Conservation (phyloP, 768 basidiomycete species). For the Dioszegia hungarica region DNA sequence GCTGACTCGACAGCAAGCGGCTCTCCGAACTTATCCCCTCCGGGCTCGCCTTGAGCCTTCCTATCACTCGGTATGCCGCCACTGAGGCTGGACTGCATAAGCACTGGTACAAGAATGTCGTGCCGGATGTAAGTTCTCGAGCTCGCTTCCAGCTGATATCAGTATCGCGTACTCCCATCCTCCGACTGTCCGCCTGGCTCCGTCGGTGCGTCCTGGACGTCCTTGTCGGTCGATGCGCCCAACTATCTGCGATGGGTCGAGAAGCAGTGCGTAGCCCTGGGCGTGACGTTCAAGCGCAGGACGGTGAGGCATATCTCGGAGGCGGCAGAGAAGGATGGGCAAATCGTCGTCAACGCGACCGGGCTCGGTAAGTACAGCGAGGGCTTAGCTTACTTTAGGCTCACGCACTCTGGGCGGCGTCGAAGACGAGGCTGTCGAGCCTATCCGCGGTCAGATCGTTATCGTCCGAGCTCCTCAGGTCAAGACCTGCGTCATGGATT, state of each 20-base stretch:
- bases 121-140: not conserved
- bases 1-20: not conserved
- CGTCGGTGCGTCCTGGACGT: not conserved
- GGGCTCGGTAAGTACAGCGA: slow-evolving; percentile 53
- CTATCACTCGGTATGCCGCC: slow-evolving; percentile 1
- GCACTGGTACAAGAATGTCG: slow-evolving; percentile 4
- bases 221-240: slow-evolving; percentile 1
- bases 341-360: slow-evolving; percentile 57
- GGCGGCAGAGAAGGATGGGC: not conserved
- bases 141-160: not conserved
- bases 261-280: not conserved
- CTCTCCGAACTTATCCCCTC: slow-evolving; percentile 1
- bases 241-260: not conserved
- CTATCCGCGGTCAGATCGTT: slow-evolving; percentile 79
- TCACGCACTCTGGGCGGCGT: slow-evolving; percentile 72
- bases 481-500: slow-evolving; percentile 42
- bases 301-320: not conserved
- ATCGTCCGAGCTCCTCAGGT: slow-evolving; percentile 66
- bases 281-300: not conserved
- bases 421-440: slow-evolving; percentile 68
- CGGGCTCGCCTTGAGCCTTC: not conserved
- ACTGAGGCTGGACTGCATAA: slow-evolving; percentile 4
- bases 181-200: not conserved
- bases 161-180: not conserved
- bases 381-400: slow-evolving; percentile 38